Base-by-base conservation (phyloP, 768 basidiomycete species). In the Suillus sp. region DNA sequence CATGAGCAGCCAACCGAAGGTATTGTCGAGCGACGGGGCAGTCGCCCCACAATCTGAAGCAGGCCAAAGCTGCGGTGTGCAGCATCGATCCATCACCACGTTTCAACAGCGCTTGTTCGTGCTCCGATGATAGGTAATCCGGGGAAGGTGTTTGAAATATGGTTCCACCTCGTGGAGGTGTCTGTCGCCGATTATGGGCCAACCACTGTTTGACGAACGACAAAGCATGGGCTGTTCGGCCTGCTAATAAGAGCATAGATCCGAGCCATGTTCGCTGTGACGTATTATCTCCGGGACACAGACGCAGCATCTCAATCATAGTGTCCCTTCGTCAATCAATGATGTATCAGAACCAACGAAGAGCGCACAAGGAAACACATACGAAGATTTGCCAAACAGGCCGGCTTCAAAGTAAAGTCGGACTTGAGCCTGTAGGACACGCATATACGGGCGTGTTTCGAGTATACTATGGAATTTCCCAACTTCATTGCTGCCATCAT, bases 391-490 rank as follows among this genome's bases (percentile, higher is more conserved):
- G 8, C 68, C 61, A 60, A 75, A 81, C 18, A 73, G 66, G 42
- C 70, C 65, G 14, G 67, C 70, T 53, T 79, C 76, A 61, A 78
- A 74, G 48, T 76, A 74, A 3, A 77, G 35, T 0, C 77, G 71
- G 0, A 78, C 78, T 10, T 78, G 71, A 1, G 78, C 77, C 60
- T 78, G 76, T 9, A 81, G 69, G 9, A 81, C 71, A 10, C 81
- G 78, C 78, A 82, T 81, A 65, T 83, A 82, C 8, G 80, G 82
- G 0, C 81, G 72, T 8, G 81, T 80, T 63, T 77, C 74, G 8
- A 78, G 48, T 9, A 81, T 68, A 18, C 64, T 63, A 75, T 76
- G 78, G 65, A 80, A 83, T 7, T 68, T 64, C 10, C 79, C 79
- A 6, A 78, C 77, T 30, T 69, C 59, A 9, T 70, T 65, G 7